Conservation (phyloP, 2,329 filamentous ascomycete species). For the Nothophoma quercina region DNA sequence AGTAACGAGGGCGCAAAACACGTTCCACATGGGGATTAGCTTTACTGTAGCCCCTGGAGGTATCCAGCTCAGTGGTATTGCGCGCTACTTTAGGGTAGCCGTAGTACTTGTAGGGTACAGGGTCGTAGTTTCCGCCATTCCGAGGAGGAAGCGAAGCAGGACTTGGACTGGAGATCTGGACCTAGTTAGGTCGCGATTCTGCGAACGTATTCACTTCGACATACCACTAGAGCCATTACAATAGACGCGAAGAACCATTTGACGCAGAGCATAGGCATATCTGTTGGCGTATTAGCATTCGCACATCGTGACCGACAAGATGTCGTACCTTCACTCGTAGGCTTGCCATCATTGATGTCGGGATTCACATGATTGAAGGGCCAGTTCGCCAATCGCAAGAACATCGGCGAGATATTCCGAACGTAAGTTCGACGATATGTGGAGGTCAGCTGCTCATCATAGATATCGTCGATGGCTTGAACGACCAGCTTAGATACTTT, state of each 20-base stretch:
- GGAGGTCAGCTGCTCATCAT: slow-evolving; percentile 34
- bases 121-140: slow-evolving; percentile 38
- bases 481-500: slow-evolving; percentile 41
- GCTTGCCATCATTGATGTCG: slow-evolving; percentile 23
- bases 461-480: slow-evolving; percentile 43
- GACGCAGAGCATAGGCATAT: slow-evolving; percentile 32
- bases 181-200: neutral
- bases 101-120: slow-evolving; percentile 38
- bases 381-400: slow-evolving; percentile 42
- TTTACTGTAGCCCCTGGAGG: slow-evolving; percentile 14
- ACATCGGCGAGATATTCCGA: slow-evolving; percentile 37
- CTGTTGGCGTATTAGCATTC: slow-evolving; percentile 16
- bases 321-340: slow-evolving; percentile 27
- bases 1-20: slow-evolving; percentile 35
- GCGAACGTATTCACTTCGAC: neutral
- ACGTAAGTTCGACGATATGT: slow-evolving; percentile 43
- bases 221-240: slow-evolving; percentile 36
- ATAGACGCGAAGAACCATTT: slow-evolving; percentile 41
- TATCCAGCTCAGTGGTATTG: slow-evolving; percentile 37
- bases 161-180: slow-evolving; percentile 34
- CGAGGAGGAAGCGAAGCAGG: slow-evolving; percentile 20
- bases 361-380: slow-evolving; percentile 40
- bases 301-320: neutral
- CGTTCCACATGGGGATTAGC: slow-evolving; percentile 37
- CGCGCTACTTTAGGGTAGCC: slow-evolving; percentile 43